Percentiles rank a stretch among this genome's conserved stretches.
phyloP scores from a whole-genome alignment of 192 early-diverging fungal genomes.

The Podila epicladia region DNA sequence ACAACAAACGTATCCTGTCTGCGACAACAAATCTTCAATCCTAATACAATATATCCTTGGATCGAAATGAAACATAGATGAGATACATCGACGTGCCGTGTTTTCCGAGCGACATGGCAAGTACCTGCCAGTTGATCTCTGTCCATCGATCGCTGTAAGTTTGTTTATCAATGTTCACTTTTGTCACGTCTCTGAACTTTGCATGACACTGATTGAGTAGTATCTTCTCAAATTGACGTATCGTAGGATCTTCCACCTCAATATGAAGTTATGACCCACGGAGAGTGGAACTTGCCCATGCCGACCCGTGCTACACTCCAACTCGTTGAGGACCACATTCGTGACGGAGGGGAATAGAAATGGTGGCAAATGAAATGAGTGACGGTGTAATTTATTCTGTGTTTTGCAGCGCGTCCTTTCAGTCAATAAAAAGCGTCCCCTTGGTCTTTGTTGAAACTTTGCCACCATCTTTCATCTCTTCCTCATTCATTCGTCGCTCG shows the following conservation, averaged over 20 bases:
- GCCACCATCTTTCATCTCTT: not conserved
- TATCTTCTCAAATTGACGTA: too few relatives aligned
- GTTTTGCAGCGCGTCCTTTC: not conserved
- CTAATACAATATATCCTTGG: not conserved
- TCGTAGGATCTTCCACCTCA: conserved; percentile 25
- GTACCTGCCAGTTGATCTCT: conserved; percentile 39
- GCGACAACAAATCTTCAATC: not conserved
- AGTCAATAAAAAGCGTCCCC: not conserved
- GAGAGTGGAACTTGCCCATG: conserved; percentile 36
- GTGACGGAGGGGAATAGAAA: not conserved
- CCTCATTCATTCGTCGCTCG: not conserved
- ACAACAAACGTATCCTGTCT: not conserved
- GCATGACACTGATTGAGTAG: not conserved
- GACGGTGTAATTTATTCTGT: not conserved
- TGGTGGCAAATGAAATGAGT: conserved; percentile 18
- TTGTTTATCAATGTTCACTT: too few relatives aligned
- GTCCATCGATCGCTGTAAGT: conserved; percentile 43
- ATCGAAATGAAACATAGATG: conserved; percentile 8
- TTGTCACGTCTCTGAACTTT: not conserved
- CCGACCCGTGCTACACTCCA: conserved; percentile 34
- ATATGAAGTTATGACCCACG: conserved; percentile 38
- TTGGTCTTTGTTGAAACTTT: not conserved
- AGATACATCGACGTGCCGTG: conserved; percentile 21
- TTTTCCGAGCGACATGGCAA: conserved; percentile 46
- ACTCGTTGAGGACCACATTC: conserved; percentile 13